phyloP scores from a whole-genome alignment of 352 stramenopile species.

The Globisporangium radiosum region DNA sequence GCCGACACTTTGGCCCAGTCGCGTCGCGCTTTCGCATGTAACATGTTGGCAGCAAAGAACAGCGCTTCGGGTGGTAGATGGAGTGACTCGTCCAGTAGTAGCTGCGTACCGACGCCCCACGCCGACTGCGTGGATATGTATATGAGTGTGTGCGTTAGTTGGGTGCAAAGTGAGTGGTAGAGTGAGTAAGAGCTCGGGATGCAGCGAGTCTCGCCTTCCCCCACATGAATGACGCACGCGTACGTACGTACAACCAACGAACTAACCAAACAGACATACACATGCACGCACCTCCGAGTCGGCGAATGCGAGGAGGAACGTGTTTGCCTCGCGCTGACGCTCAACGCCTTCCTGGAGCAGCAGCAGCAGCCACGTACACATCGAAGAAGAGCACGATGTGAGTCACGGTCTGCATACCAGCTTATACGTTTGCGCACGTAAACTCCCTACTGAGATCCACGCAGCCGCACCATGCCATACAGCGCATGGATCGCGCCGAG shows the following conservation, averaged over 20 bases:
- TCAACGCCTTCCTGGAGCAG: constrained; percentile 39
- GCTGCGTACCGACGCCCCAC: constrained; percentile 40
- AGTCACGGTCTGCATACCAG: no score
- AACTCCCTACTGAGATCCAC: not conserved
- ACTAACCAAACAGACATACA: not conserved
- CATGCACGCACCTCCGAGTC: constrained; percentile 26
- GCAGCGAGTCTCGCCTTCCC: no score
- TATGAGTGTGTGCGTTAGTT: no score
- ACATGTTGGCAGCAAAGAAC: constrained; percentile 76
- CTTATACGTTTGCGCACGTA: no score
- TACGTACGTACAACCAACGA: no score
- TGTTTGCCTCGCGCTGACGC: constrained; percentile 61
- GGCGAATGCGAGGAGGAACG: constrained; percentile 56
- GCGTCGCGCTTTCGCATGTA: constrained; percentile 59
- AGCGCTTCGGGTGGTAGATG: constrained; percentile 39
- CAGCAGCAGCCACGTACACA: not conserved
- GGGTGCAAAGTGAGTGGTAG: no score
- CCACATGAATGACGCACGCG: no score
- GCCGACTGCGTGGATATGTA: constrained; percentile 17
- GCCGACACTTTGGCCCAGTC: constrained; percentile 45
- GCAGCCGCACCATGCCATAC: constrained; percentile 48
- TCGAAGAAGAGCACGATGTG: not conserved
- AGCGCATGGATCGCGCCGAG: constrained; percentile 49
- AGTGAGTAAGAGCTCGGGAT: no score
- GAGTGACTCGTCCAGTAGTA: constrained; percentile 44